Conservation (phyloP, 2,329 filamentous ascomycete species). For the Cladophialophora bantiana region DNA sequence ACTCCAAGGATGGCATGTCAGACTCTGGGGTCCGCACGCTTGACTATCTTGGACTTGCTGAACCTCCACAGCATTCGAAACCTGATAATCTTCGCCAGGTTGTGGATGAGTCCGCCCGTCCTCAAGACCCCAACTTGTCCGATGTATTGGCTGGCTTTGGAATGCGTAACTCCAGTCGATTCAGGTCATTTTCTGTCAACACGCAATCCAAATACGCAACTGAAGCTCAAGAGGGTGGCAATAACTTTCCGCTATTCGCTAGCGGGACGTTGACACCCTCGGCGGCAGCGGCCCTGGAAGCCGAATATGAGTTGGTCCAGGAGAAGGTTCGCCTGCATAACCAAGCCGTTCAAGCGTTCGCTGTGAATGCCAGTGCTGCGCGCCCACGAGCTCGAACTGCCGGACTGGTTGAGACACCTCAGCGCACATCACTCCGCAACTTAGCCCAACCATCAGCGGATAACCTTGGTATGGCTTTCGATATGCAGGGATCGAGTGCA, state of each 20-base stretch:
- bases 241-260: slow-evolving; percentile 62
- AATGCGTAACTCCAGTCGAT: slow-evolving; percentile 80
- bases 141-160: slow-evolving; percentile 78
- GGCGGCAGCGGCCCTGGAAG: slow-evolving; percentile 60
- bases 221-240: slow-evolving; percentile 77
- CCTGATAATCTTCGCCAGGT: slow-evolving; percentile 73
- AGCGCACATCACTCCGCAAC: slow-evolving; percentile 71
- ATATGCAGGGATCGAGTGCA: slow-evolving; percentile 30
- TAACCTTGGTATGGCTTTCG: slow-evolving; percentile 26
- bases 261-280: slow-evolving; percentile 67
- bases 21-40: slow-evolving; percentile 92
- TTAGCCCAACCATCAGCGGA: slow-evolving; percentile 64
- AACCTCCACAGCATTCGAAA: slow-evolving; percentile 83
- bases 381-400: slow-evolving; percentile 90
- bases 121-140: slow-evolving; percentile 56
- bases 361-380: slow-evolving; percentile 79
- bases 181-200: slow-evolving; percentile 97
- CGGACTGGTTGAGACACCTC: slow-evolving; percentile 81
- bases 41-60: slow-evolving; percentile 93
- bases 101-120: slow-evolving; percentile 58
- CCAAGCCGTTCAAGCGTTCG: slow-evolving; percentile 89
- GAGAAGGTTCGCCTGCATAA: slow-evolving; percentile 86
- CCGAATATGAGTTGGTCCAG: slow-evolving; percentile 66
- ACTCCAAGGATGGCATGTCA: slow-evolving; percentile 81
- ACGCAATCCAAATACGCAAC: slow-evolving; percentile 96